Base-by-base conservation (phyloP, 2,329 filamentous ascomycete genomes). In the Fusarium longipes region DNA sequence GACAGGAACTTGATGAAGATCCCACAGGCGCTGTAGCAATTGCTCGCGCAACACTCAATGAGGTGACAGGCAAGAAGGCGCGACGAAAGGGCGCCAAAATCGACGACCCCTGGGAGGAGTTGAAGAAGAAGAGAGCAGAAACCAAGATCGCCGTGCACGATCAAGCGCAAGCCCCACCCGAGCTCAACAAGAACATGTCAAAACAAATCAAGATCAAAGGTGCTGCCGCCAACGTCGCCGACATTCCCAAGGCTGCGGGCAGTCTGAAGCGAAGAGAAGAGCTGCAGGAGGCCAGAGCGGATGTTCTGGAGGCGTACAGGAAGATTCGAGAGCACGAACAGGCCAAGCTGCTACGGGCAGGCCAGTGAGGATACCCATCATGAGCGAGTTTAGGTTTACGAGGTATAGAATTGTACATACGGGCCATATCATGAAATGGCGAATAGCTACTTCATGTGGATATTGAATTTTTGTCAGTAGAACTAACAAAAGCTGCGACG, bases 81-180 rank as follows among this genome's bases (percentile, higher is more conserved):
- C 82, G 80, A 62, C 78, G 79, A 51, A 79, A 78, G 45, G 75
- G 80, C 75, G 44, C 82, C 39, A 84, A 89, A 50, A 86, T 89
- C 11, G 88, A 90, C 42, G 92, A 95, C 77, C 92, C 93, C 1
- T 97, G 93, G 93, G 88, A 86, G 40, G 87, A 87, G 63, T 78
- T 97, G 68, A 90, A 90, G 75, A 84, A 84, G 75, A 88, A 88
- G 79, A 82, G 89, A 57, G 88, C 87, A 25, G 86, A 87, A 69
- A 79, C 77, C 24, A 84, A 81, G 68, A 75, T 82, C 38, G 82
- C 82, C 4, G 74, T 88, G 17, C 81, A 87, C 63, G 86, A 87
- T 64, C 82, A 94, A 27, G 93, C 87, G 5, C 83, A 89, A 72
- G 93, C 92, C 35, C 94, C 94, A 29, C 93, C 94, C 0, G 86